Conservation (phyloP, 768 basidiomycete species). For the Royoungia palumana region DNA sequence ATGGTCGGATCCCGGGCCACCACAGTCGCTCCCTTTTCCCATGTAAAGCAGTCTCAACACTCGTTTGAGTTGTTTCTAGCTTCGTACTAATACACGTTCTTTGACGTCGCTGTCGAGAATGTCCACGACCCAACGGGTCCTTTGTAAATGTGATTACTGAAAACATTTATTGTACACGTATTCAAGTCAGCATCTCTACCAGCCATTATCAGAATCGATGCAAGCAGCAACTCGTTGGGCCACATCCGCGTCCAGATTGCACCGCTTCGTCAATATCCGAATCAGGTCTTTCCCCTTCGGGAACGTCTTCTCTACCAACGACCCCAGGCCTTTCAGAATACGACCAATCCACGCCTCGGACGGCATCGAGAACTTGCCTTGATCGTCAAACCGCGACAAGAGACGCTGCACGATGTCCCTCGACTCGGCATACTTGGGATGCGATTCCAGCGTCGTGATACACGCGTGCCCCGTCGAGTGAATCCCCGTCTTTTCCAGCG, state of each 20-base stretch:
- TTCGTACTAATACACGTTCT: too few relatives aligned
- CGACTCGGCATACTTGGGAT: conserved; percentile 31
- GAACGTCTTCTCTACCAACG: conserved; percentile 16
- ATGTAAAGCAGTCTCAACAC: too few relatives aligned
- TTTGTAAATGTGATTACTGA: too few relatives aligned
- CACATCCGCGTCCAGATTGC: conserved; percentile 18
- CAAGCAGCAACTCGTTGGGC: conserved; percentile 22
- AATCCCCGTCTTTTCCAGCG: conserved; percentile 20
- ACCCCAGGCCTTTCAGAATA: conserved; percentile 21
- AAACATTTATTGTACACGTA: too few relatives aligned
- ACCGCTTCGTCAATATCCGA: conserved; percentile 27
- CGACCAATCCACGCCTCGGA: conserved; percentile 26
- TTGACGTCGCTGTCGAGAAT: too few relatives aligned
- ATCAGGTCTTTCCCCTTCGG: conserved; percentile 25
- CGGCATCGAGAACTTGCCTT: conserved; percentile 31
- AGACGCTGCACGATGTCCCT: conserved; percentile 20
- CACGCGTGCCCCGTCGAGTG: conserved; percentile 30
- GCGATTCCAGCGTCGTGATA: conserved; percentile 25
- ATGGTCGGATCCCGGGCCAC: too few relatives aligned
- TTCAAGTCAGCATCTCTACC: too few relatives aligned
- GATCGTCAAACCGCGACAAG: conserved; percentile 18
- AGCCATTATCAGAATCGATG: conserved; percentile 13
- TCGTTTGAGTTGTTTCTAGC: too few relatives aligned
- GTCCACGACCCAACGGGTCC: too few relatives aligned
- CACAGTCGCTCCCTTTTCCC: too few relatives aligned